Conservation (phyloP, 768 basidiomycete genomes). For the Suillus tomentosus region DNA sequence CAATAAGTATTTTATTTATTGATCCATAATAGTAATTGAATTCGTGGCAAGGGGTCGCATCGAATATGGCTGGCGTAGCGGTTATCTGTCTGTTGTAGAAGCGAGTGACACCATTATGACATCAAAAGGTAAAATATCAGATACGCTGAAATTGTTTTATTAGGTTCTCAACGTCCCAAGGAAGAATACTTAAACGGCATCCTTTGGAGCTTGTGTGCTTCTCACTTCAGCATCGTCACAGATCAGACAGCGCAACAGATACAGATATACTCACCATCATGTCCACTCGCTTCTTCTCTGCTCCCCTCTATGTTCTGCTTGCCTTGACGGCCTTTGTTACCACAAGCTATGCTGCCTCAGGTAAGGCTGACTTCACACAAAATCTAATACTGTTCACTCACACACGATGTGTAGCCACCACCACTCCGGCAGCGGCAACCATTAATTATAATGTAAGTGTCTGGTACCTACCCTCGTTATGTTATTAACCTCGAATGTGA, state of each 20-base stretch:
- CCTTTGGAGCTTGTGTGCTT: not conserved
- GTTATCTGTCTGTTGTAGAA: not conserved
- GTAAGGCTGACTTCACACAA: not conserved
- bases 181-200: not conserved
- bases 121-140: not conserved
- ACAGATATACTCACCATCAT: not conserved
- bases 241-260: not conserved
- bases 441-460: not conserved
- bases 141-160: not conserved
- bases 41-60: not conserved
- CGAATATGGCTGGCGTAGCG: too few species aligned
- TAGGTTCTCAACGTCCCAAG: not conserved
- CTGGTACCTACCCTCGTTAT: not conserved
- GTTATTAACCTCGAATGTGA: not conserved
- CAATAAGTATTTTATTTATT: not conserved
- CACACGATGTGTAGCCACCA: not conserved
- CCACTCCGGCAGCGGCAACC: too few species aligned
- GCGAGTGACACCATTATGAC: not conserved
- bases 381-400: not conserved
- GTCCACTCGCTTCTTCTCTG: conserved; percentile 8
- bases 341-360: not conserved
- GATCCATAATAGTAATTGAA: not conserved
- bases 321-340: not conserved
- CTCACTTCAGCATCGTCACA: not conserved
- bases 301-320: conserved; percentile 6